These are phyloP conservation scores for Rhinocladiella similis DNA, from an alignment of 2,329 filamentous ascomycete genomes.

Conservation along the genomic window DNA sequence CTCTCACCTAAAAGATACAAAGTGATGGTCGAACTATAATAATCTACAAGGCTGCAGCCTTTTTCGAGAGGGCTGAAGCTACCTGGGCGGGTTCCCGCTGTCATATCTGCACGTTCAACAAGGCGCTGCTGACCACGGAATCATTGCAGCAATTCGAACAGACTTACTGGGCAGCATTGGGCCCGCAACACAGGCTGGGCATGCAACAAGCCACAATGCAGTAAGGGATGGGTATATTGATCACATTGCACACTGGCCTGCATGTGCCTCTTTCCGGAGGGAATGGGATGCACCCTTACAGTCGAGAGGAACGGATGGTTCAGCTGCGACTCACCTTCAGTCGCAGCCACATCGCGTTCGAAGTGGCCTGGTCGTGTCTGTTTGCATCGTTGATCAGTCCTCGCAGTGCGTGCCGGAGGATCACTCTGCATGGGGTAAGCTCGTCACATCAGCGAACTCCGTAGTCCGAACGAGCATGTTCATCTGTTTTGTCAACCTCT, in stretches of 20 bases:
- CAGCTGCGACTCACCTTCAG: too few relatives aligned
- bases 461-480: background rate
- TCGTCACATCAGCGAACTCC: background rate
- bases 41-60: slow-evolving; percentile 1
- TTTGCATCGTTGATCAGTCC: background rate
- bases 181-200: background rate
- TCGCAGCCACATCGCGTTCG: too few relatives aligned
- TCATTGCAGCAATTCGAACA: background rate
- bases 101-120: slow-evolving; percentile 22
- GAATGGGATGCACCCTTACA: too few relatives aligned
- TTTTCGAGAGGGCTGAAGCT: background rate
- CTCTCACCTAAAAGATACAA: too few relatives aligned
- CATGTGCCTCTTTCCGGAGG: background rate
- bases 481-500: slow-evolving; percentile 19
- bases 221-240: background rate
- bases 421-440: background rate
- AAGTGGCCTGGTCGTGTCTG: too few relatives aligned
- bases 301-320: too few relatives aligned
- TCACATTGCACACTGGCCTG: background rate
- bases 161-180: background rate
- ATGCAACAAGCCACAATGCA: background rate
- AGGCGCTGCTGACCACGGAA: slow-evolving; percentile 7
- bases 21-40: background rate
- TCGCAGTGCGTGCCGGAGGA: background rate
- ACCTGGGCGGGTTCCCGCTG: slow-evolving; percentile 11